Evolutionary conservation across 202 grass and related monocot species (phyloP), one percentile per base, ranked within the genome.

Genomic region (Panicum virgatum): DNA sequence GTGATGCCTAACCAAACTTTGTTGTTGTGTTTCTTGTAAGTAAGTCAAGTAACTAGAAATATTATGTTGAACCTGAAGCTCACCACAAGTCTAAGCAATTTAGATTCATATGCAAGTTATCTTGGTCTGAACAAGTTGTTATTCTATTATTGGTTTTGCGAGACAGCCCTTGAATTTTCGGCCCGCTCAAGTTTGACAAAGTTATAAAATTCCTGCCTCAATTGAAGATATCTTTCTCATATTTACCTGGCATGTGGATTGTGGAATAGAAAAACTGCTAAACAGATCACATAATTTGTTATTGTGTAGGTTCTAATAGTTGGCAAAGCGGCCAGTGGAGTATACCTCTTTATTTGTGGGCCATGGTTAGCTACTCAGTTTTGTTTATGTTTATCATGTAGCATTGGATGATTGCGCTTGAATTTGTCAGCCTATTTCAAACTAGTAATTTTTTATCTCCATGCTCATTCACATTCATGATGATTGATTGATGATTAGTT

Each of bases 321-420:
- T 7, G 42, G 5, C 5, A 50, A n/a, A n/a, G n/a, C n/a, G n/a
- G n/a, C n/a, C 11, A 9, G 3, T 45, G 53, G 34, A 23, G 20
- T 27, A 18, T 75, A 65, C 23, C 22, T 0, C 56, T 23, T 36
- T 47, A 63, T 32, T 30, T 25, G 6, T 47, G 5, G 1, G 4
- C 16, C 18, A 46, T 26, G 52, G 7, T 51, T 2, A 66, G 48
- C 19, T 26, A 53, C 6, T n/a, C 7, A 58, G 62, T 7, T 61
- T 76, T 39, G 16, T 19, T 53, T 68, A 68, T 39, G 16, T 19
- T 53, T 68, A 68, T 6, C 59, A 82, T 82, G 80, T 3, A 37
- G 0, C 2, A 42, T 3, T 72, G 32, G 7, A 64, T 71, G 7
- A 9, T 44, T 58, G 15, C 19, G 43, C 5, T 30, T 66, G 27